Evolutionary conservation across 495 filamentous ascomycete species (phyloP), one percentile per base, ranked within the genome.

Genomic region (Trichoderma erinaceum): DNA sequence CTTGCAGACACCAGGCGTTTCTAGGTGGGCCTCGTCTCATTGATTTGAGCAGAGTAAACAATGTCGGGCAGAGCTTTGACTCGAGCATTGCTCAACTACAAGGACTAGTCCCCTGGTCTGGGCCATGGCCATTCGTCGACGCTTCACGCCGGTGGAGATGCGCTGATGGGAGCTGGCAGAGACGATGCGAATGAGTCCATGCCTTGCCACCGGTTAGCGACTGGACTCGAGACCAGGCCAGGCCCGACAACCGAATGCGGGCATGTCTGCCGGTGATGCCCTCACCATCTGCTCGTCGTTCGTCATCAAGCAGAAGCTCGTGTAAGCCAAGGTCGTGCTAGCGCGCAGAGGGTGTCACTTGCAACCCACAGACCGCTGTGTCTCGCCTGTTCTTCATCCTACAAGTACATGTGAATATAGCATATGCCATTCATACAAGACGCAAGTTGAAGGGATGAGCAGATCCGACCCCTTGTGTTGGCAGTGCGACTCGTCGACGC

Each of bases 21-120:
- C 56, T 32, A 3, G 25, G 56, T 61, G 56, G 56, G 56, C 56
- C 56, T 32, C 27, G 25, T 61, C 56, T 23, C 56, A 61, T 61
- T 61, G 23, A 61, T 2, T 61, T 23, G 8, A 21, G 25, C 23
- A 27, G 11, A 18, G 16, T 13, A 29, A 35, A 61, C 12, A 13
- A 13, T 21, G 4, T 13, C 12, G 23, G n/a, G 15, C 5, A 11
- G 50, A 27, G 56, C 56, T 61, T 61, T 61, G 56, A 61, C 56
- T 61, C 56, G 56, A 16, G 56, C 56, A 61, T 61, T 32, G 56
- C 16, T 61, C 56, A 18, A 61, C 56, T 15, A 61, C 8, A 11
- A 29, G 15, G n/a, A 27, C 27, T 29, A 13, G 25, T 15, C 27
- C 13, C 29, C 44, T 16, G 13, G 13, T 48, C n/a, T 12, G 27